Evolutionary conservation across 139 green algal genomes (phyloP), one percentile per base, ranked within the genome.

Genomic region (Pleodorina starrii): DNA sequence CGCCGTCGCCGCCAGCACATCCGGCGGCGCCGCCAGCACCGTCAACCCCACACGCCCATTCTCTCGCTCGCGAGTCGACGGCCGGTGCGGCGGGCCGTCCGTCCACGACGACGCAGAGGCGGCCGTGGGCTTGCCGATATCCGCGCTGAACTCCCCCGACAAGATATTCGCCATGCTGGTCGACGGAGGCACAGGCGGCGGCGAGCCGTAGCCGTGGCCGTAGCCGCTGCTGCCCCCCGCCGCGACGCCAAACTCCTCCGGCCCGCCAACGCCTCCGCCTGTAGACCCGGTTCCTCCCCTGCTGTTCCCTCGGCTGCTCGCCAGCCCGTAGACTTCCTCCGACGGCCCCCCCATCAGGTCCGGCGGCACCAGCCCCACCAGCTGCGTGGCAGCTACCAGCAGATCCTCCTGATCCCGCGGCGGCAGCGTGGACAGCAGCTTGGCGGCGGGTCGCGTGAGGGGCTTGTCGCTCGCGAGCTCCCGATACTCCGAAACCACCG

Each of bases 41-140:
- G 94, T 96, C 40, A 97, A 85, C 12, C 92, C 90, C 35, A 95
- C 44, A 14, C 91, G 90, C n/a, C 95, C 95, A 1, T 90, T 83
- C 27, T 93, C 68, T 23, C 95, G 85, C 27, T 94, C 68, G 1
- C 66, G 51, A 0, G 95, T 96, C 16, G 79, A 84, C 0, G 95
- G 95, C 27, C 94, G 91, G 40, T 91, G 54, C 14, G 78, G 48
- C 48, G 81, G 46, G 6, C 88, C 50, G 25, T 86, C 79, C 19
- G 59, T 86, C 81, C 60, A 77, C 17, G 81, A 87, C 11, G 19
- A 27, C 27, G 63, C 50, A 5, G 79, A 86, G 9, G 69, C n/a
- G 6, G 7, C 32, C n/a, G n/a, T n/a, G 17, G 81, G 81, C 60
- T 87, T 87, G 43, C 25, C 42, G 25, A 87, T 48, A 29, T 87